Evolutionary conservation across 176 grass and related monocot genomes (phyloP).

Genomic region (Echinochloa phyllopogon): DNA sequence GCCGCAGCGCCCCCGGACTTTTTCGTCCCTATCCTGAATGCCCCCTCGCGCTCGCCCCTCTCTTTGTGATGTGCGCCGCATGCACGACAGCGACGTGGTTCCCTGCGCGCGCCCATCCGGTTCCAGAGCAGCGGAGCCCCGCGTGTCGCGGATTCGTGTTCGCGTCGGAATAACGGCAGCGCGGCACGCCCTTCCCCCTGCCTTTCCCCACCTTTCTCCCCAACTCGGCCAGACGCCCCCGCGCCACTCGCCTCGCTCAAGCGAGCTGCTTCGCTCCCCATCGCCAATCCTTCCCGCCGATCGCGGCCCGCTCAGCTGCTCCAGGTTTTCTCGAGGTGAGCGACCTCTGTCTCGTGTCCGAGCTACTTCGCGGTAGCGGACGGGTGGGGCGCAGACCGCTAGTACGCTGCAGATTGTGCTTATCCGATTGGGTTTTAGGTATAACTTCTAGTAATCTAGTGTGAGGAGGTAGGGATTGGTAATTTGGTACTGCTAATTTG

Average conservation of each 20-base stretch:
- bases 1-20: neutral
- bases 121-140: neutral
- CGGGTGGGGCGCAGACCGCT: neutral
- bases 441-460: neutral
- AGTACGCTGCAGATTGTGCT: neutral
- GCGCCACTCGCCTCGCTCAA: slow-evolving; percentile 1
- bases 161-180: slow-evolving; percentile 32
- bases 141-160: slow-evolving; percentile 10
- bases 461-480: neutral
- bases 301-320: neutral
- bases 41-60: neutral
- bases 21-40: slow-evolving; percentile 41
- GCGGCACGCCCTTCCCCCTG: neutral
- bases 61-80: slow-evolving; percentile 12
- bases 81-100: slow-evolving; percentile 47
- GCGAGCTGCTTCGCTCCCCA: neutral
- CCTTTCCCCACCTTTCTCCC: slow-evolving; percentile 36
- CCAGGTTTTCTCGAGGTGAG: slow-evolving; percentile 45
- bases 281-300: neutral
- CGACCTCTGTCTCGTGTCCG: neutral
- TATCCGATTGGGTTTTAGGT: neutral
- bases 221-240: neutral
- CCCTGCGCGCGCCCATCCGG: neutral
- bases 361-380: neutral
- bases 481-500: no score